Evolutionary conservation across 31 red algal species (phyloP).

Genomic region (Odonthalia washingtoniensis): DNA sequence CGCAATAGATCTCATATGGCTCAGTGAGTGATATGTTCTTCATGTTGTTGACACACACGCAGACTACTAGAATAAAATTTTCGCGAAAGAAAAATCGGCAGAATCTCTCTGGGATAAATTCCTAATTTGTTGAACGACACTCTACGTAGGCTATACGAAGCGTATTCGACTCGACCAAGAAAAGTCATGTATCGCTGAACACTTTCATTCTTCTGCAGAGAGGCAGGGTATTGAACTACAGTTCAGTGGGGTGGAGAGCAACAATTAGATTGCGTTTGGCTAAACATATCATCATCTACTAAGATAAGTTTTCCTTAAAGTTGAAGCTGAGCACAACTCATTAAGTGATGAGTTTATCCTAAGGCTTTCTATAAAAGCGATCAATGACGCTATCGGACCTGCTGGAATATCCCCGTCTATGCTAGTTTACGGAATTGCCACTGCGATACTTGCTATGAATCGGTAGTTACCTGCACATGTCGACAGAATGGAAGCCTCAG

Average conservation of each 20-base stretch:
- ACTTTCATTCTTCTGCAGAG: neutral
- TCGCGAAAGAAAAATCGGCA: neutral
- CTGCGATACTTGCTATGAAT: too few species aligned
- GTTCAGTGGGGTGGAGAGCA: neutral
- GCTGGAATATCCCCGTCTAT: too few species aligned
- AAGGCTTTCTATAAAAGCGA: too few species aligned
- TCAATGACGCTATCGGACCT: too few species aligned
- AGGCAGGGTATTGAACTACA: neutral
- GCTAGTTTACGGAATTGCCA: too few species aligned
- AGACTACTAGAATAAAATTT: neutral
- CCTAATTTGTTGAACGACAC: neutral
- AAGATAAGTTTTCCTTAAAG: too few species aligned
- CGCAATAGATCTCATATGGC: constrained; percentile 43
- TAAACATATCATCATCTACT: neutral
- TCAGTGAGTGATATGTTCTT: neutral
- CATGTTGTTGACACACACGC: constrained; percentile 33
- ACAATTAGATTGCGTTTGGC: neutral
- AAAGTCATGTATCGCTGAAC: neutral
- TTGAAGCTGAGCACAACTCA: too few species aligned
- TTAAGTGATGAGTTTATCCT: too few species aligned
- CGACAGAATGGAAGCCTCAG: too few species aligned
- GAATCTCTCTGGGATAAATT: neutral
- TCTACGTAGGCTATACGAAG: neutral
- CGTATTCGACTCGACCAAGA: neutral
- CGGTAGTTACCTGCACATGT: too few species aligned